Evolutionary conservation across 495 filamentous ascomycete genomes (phyloP).

Genomic region (Bryoglossum gracile): DNA sequence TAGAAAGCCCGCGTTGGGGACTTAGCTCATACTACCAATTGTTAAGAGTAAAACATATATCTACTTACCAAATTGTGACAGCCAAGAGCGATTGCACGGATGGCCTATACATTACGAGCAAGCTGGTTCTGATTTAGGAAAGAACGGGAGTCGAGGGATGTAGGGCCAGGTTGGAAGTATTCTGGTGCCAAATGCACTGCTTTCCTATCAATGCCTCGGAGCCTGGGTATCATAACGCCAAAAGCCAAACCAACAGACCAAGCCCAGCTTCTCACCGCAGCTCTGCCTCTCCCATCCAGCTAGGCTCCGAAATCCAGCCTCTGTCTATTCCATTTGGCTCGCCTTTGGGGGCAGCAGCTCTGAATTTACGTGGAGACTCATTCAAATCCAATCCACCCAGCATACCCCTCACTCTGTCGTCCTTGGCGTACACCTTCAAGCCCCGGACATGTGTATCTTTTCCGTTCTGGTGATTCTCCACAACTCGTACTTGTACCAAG

Average conservation of each 20-base stretch:
- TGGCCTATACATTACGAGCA: too few species aligned
- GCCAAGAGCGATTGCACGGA: too few species aligned
- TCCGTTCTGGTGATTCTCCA: constrained; percentile 98
- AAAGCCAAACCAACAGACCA: constrained; percentile 7
- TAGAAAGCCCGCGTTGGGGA: too few species aligned
- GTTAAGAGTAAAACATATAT: constrained; percentile 1
- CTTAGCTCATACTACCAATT: too few species aligned
- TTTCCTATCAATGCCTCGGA: not conserved
- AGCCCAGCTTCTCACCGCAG: constrained; percentile 33
- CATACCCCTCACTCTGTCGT: constrained; percentile 34
- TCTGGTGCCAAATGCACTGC: not conserved
- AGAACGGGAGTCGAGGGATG: not conserved
- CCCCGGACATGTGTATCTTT: constrained; percentile 97
- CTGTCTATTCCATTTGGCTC: constrained; percentile 22
- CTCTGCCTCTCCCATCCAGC: constrained; percentile 55
- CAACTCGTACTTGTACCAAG: constrained; percentile 76
- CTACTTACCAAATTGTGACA: too few species aligned
- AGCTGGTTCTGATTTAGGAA: not conserved
- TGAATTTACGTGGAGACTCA: constrained; percentile 8
- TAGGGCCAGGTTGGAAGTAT: not conserved
- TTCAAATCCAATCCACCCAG: constrained; percentile 7
- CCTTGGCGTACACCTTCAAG: constrained; percentile 80
- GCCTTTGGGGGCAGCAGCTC: constrained; percentile 11
- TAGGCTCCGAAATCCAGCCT: constrained; percentile 39
- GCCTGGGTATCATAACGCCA: constrained; percentile 18